These are phyloP conservation scores for Lipomyces kockii DNA, from an alignment of 805 yeast genomes.

Conservation along the genomic window DNA sequence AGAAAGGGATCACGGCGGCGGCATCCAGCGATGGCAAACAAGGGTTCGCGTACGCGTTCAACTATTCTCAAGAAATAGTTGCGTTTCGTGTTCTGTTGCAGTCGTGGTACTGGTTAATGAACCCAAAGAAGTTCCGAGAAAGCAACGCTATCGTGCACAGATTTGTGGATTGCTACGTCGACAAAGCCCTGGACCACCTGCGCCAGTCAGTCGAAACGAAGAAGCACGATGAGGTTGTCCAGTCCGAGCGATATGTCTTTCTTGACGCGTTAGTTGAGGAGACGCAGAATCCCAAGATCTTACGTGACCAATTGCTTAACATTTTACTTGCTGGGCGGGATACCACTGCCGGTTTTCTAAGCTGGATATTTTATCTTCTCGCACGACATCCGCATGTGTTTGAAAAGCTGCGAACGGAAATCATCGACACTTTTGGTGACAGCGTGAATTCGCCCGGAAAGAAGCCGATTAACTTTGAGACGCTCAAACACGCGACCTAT, in stretches of 20 bases:
- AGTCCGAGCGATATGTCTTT: conserved; percentile 52
- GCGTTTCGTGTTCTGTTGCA: conserved; percentile 37
- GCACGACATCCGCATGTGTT: conserved; percentile 47
- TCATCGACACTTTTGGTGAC: conserved; percentile 48
- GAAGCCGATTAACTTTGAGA: conserved; percentile 49
- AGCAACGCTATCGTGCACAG: conserved; percentile 43
- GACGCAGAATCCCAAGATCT: conserved; percentile 53
- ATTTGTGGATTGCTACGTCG: conserved; percentile 50
- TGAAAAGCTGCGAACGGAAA: conserved; percentile 47
- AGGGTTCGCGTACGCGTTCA: conserved; percentile 37
- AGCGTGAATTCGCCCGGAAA: conserved; percentile 28
- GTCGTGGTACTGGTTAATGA: conserved; percentile 33
- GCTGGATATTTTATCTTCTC: conserved; percentile 52
- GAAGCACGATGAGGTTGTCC: conserved; percentile 32
- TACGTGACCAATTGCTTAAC: conserved; percentile 57
- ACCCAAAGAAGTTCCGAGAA: conserved; percentile 43
- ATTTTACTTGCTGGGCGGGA: conserved; percentile 60
- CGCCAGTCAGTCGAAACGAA: conserved; percentile 8
- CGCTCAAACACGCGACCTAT: conserved; percentile 55
- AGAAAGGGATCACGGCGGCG: conserved; percentile 8
- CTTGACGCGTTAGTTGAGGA: conserved; percentile 55
- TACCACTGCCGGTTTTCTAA: conserved; percentile 57
- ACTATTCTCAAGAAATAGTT: conserved; percentile 31
- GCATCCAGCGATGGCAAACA: conserved; percentile 28
- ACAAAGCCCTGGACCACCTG: conserved; percentile 44